Conservation (phyloP, 2,329 filamentous ascomycete genomes). For the Fusarium mundagurra region DNA sequence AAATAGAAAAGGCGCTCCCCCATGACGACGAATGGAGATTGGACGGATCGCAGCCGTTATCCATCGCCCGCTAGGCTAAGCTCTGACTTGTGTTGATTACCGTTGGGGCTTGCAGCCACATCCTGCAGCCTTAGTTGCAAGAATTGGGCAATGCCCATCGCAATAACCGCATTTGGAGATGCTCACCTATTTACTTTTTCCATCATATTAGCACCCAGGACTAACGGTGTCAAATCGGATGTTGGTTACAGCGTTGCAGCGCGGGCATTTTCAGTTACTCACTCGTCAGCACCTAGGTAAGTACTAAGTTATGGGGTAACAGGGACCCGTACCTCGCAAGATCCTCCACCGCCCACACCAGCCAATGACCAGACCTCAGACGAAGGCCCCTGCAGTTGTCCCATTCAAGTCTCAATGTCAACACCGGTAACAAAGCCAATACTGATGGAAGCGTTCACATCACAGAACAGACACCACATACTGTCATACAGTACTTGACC, state of each 20-base stretch:
- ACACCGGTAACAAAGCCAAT: neutral
- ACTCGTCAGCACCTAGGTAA: conserved; percentile 25
- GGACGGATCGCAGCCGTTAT: conserved; percentile 10
- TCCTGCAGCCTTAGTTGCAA: neutral
- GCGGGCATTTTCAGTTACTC: conserved; percentile 16
- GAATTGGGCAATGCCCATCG: neutral
- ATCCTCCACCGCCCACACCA: conserved; percentile 5
- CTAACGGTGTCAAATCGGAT: conserved; percentile 13
- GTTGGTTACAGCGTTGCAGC: conserved; percentile 26
- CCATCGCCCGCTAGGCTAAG: conserved; percentile 1
- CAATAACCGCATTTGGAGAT: neutral
- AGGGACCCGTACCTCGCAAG: neutral
- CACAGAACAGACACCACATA: neutral
- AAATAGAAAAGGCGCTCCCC: conserved; percentile 15
- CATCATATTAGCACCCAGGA: conserved; percentile 1
- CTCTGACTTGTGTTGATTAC: neutral
- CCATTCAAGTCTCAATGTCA: neutral
- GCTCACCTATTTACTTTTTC: neutral
- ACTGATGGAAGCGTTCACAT: neutral
- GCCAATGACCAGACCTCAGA: neutral
- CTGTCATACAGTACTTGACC: neutral
- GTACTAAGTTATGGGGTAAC: neutral
- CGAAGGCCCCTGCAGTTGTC: conserved; percentile 9
- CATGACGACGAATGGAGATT: conserved; percentile 20
- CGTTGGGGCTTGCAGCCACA: neutral